Conservation (phyloP, 768 basidiomycete genomes). For the Trametes sanguinea region DNA sequence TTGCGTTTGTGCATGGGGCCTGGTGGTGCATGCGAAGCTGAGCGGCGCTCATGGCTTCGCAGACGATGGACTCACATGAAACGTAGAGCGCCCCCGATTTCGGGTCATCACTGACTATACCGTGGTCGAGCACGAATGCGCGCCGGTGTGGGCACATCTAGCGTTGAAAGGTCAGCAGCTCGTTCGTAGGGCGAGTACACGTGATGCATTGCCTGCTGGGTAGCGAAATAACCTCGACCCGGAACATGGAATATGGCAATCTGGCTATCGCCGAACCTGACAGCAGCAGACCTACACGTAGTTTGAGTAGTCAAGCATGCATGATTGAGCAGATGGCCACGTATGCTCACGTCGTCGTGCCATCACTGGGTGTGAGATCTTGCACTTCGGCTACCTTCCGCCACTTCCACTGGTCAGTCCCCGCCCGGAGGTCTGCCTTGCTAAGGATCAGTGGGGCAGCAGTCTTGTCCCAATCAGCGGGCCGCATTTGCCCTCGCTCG, state of each 20-base stretch:
- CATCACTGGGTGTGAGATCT: slow-evolving; percentile 50
- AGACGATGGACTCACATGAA: slow-evolving; percentile 41
- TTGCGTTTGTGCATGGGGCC: slow-evolving; percentile 71
- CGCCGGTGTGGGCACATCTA: slow-evolving; percentile 53
- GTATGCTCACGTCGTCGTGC: slow-evolving; percentile 46
- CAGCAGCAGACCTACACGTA: slow-evolving; percentile 42
- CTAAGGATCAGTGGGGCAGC: slow-evolving; percentile 50
- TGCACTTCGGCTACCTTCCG: slow-evolving; percentile 45
- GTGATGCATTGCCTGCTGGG: slow-evolving; percentile 55
- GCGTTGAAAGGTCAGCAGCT: too few species aligned
- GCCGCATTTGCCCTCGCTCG: slow-evolving; percentile 63
- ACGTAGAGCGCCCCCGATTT: slow-evolving; percentile 50
- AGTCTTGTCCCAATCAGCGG: slow-evolving; percentile 69
- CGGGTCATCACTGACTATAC: slow-evolving; percentile 65
- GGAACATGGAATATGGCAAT: slow-evolving; percentile 71
- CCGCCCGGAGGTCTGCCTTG: slow-evolving; percentile 41
- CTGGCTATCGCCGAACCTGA: slow-evolving; percentile 66
- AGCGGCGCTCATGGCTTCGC: not conserved
- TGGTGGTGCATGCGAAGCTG: not conserved
- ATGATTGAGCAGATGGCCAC: not conserved
- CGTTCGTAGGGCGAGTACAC: too few species aligned
- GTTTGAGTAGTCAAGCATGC: not conserved
- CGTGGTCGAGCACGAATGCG: slow-evolving; percentile 71
- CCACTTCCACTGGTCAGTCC: slow-evolving; percentile 61
- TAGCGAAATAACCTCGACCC: slow-evolving; percentile 57